Conservation (phyloP, 2,329 filamentous ascomycete genomes). For the Proliferodiscus dingleyae region DNA sequence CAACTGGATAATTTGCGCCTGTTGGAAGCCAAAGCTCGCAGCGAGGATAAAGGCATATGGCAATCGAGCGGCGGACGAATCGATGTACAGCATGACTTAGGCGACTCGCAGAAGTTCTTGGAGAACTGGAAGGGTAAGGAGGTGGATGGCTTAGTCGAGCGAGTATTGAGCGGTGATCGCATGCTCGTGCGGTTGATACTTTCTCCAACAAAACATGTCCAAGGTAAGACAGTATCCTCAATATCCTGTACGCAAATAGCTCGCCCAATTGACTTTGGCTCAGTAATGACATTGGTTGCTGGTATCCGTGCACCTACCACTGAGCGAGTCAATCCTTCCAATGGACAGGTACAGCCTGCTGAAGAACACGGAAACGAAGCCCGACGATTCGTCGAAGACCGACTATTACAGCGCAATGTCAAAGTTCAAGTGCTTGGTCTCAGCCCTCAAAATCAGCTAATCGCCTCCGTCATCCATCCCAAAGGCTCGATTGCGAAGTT, state of each 20-base stretch:
- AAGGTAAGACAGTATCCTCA: conserved; percentile 19
- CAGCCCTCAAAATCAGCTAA: conserved; percentile 86
- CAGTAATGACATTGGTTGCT: conserved; percentile 84
- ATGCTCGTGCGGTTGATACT: conserved; percentile 78
- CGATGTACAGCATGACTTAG: conserved; percentile 75
- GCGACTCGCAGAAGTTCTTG: conserved; percentile 69
- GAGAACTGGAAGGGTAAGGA: conserved; percentile 80
- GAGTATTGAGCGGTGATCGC: conserved; percentile 86
- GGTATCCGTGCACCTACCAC: conserved; percentile 88
- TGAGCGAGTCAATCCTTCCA: conserved; percentile 72
- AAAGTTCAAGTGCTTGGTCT: conserved; percentile 78
- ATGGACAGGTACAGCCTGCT: conserved; percentile 65
- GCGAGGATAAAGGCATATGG: conserved; percentile 79
- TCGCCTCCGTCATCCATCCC: conserved; percentile 82
- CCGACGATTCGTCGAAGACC: conserved; percentile 77
- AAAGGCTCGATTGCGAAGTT: conserved; percentile 90
- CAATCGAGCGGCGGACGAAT: conserved; percentile 60
- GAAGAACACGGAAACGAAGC: conserved; percentile 91
- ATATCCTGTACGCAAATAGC: neutral
- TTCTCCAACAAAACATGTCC: conserved; percentile 73
- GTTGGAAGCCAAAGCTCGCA: conserved; percentile 72
- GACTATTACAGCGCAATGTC: conserved; percentile 81
- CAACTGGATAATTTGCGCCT: conserved; percentile 73
- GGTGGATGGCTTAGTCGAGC: conserved; percentile 82
- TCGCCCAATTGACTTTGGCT: conserved; percentile 34